Conservation (phyloP, 106 monocot genomes). For the Phalaenopsis equestris region DNA sequence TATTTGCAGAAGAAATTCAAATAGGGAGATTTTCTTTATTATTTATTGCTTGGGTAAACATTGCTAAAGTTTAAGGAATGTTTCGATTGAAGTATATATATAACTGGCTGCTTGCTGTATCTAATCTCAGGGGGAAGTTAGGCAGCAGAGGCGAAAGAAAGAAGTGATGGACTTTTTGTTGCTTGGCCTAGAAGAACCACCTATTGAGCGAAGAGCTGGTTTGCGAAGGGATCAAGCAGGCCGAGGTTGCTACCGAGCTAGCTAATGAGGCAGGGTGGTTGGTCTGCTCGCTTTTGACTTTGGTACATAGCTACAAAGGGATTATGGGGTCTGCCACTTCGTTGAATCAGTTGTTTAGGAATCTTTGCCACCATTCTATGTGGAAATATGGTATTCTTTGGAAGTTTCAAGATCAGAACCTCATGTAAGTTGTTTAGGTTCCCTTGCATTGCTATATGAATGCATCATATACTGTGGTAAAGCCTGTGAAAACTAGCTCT, state of each 20-base stretch:
- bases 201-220: slow-evolving; percentile 51
- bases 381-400: slow-evolving; percentile 79
- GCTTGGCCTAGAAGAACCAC: slow-evolving; percentile 35
- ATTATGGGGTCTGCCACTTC: slow-evolving; percentile 30
- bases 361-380: slow-evolving; percentile 33
- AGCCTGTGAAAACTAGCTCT: not conserved
- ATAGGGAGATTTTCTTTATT: not conserved
- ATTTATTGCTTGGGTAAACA: not conserved
- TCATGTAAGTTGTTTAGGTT: slow-evolving; percentile 28
- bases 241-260: slow-evolving; percentile 59
- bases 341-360: slow-evolving; percentile 34
- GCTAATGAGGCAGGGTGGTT: slow-evolving; percentile 18
- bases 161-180: slow-evolving; percentile 49
- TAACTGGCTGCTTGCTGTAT: not conserved
- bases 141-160: not conserved
- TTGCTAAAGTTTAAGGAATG: not conserved
- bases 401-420: slow-evolving; percentile 29
- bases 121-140: not conserved
- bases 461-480: not conserved
- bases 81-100: not conserved
- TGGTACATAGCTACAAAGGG: not conserved
- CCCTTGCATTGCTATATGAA: not conserved
- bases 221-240: slow-evolving; percentile 67
- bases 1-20: not conserved
- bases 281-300: not conserved